Evolutionary conservation across 345 rosid species (phyloP).

Genomic region (Litchi chinensis): DNA sequence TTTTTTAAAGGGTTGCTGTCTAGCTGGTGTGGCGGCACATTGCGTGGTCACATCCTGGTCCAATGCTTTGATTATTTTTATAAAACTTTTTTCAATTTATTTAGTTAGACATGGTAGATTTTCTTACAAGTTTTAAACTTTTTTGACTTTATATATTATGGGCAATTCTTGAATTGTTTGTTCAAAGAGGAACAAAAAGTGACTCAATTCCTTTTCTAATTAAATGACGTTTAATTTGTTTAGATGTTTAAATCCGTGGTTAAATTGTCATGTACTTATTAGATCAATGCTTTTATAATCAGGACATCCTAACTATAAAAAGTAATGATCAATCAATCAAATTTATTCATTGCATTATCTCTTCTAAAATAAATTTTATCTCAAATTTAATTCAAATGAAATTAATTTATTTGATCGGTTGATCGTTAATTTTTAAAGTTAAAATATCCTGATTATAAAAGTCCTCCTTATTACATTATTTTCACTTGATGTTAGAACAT

Average conservation of each 20-base stretch:
- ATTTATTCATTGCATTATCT: too few relatives aligned
- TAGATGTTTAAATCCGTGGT: neutral
- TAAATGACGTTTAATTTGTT: neutral
- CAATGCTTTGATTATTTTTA: too few relatives aligned
- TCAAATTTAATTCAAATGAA: too few relatives aligned
- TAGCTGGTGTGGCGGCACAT: neutral
- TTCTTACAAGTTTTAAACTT: neutral
- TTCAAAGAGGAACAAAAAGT: neutral
- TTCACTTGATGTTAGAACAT: neutral
- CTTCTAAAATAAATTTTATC: too few relatives aligned
- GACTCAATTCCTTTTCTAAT: neutral
- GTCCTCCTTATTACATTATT: neutral
- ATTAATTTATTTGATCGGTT: too few relatives aligned
- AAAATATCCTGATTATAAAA: too few relatives aligned
- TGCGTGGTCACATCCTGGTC: neutral
- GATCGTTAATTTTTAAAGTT: too few relatives aligned
- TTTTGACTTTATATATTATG: neutral
- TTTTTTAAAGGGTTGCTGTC: neutral
- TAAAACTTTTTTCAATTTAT: neutral
- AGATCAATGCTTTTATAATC: too few relatives aligned
- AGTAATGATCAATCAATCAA: too few relatives aligned
- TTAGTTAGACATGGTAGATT: neutral
- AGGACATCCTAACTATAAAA: too few relatives aligned
- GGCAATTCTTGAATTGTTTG: neutral
- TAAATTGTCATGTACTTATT: too few relatives aligned